phyloP scores from a whole-genome alignment of 805 yeast species.

The Kodamaea fukazawae region DNA sequence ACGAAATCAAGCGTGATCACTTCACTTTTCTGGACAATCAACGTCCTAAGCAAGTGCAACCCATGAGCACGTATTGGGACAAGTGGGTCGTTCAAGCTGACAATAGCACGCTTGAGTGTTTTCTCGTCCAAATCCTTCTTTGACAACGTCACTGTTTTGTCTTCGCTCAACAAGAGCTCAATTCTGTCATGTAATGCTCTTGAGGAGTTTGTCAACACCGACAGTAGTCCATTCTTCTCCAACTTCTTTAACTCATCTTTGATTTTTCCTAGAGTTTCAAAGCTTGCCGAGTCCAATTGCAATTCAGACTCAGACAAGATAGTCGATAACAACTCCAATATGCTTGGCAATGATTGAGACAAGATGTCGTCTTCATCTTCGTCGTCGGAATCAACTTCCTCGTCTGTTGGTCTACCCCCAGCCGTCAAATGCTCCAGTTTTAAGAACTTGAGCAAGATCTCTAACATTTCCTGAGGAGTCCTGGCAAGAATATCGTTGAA shows the following conservation, averaged over 20 bases:
- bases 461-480: constrained; percentile 57
- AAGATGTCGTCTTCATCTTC: constrained; percentile 14
- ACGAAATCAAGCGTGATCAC: constrained; percentile 54
- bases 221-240: background rate
- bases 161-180: constrained; percentile 25
- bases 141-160: constrained; percentile 15
- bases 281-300: constrained; percentile 29
- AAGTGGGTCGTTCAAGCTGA: constrained; percentile 68
- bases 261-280: constrained; percentile 26
- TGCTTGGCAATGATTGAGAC: constrained; percentile 23
- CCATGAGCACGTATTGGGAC: constrained; percentile 90
- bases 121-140: constrained; percentile 35
- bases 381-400: constrained; percentile 26
- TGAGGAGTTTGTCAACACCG: constrained; percentile 15
- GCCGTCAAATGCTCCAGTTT: constrained; percentile 21
- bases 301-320: constrained; percentile 30
- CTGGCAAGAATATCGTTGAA: constrained; percentile 56
- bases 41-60: constrained; percentile 55
- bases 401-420: constrained; percentile 20
- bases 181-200: constrained; percentile 31
- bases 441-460: constrained; percentile 28
- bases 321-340: constrained; percentile 37
- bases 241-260: constrained; percentile 16
- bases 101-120: constrained; percentile 56
- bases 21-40: constrained; percentile 49